phyloP scores from a whole-genome alignment of 2,329 filamentous ascomycete species.

The Hypoxylon sp. region DNA sequence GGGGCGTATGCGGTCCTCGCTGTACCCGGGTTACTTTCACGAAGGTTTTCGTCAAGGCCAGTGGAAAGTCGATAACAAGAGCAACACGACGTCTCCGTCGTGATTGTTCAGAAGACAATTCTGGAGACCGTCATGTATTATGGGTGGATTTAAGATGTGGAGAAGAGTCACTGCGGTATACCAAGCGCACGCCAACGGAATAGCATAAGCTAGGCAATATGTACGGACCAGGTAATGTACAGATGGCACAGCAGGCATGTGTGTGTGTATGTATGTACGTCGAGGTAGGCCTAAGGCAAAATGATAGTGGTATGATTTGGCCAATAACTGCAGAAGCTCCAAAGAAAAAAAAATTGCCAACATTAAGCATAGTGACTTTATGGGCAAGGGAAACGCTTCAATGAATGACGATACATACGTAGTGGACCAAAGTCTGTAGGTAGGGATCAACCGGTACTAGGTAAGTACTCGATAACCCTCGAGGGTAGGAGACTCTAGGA shows the following conservation, averaged over 20 bases:
- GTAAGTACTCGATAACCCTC: conserved; percentile 35
- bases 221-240: conserved; percentile 32
- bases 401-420: conserved; percentile 43
- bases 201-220: conserved; percentile 37
- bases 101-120: conserved; percentile 32
- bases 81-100: conserved; percentile 33
- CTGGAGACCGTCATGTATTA: conserved; percentile 38
- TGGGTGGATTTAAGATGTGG: conserved; percentile 39
- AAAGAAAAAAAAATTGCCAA: conserved; percentile 36
- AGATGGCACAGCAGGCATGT: conserved; percentile 38
- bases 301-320: conserved; percentile 38
- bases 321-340: conserved; percentile 36
- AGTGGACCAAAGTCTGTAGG: conserved; percentile 36
- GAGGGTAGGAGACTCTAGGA: conserved; percentile 27
- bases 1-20: conserved; percentile 21
- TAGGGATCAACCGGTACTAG: conserved; percentile 37
- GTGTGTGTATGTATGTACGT: no score
- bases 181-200: conserved; percentile 35
- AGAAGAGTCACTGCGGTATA: conserved; percentile 40
- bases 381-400: no score
- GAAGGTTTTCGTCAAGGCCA: conserved; percentile 20
- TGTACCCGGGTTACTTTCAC: conserved; percentile 22
- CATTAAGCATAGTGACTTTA: conserved; percentile 40
- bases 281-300: conserved; percentile 27
- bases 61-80: conserved; percentile 20